Base-by-base conservation (phyloP, 73 alveolate genomes). In the Blepharisma japonicum region DNA sequence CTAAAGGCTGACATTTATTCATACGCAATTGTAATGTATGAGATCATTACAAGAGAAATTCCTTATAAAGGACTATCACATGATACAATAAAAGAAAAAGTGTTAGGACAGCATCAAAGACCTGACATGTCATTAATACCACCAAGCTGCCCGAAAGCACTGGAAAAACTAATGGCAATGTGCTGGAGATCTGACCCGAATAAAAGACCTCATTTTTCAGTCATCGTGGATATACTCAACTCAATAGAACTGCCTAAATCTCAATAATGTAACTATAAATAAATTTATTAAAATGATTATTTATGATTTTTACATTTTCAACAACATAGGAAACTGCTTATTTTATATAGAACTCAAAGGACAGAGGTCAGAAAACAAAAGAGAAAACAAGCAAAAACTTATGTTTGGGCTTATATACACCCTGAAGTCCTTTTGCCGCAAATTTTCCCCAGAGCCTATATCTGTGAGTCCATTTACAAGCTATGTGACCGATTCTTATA, bases 1-100 rank as follows among this genome's bases (percentile, higher is more conserved):
- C 83, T 81, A 67, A 84, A 85, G 55, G 94, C 72, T 27, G 95
- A 88, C 79, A 89, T 88, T 9, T 88, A 88, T 86, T 71, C 94
- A 55, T 88, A 78, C 71, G 95, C 91, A 1, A 85, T 88, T 45
- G 90, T 88, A 8, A 77, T 88, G 32, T 88, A 84, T 87, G 95
- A 88, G 81, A 61, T 81, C 6, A 67, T 80, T 21, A 56, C 90
- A 9, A 88, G 95, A 54, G 71, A 68, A 39, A 82, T 68, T 38
- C 94, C 91, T 4, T 84, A 85, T 80, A 74, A 79, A 70, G 82
- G 85, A 77, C 39, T 20, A 18, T 14, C n/a, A 1, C 74, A 61
- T 14, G 74, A 61, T 14, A 39, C 14, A 0, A 61, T 61, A 18
- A 61, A 39, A 25, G 23, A n/a, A 14, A n/a, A 61, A 25, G 74